Evolutionary conservation across 805 yeast genomes (phyloP), one percentile per base, ranked within the genome.

Genomic region (Saccharomycopsis oosterbeekiorum): DNA sequence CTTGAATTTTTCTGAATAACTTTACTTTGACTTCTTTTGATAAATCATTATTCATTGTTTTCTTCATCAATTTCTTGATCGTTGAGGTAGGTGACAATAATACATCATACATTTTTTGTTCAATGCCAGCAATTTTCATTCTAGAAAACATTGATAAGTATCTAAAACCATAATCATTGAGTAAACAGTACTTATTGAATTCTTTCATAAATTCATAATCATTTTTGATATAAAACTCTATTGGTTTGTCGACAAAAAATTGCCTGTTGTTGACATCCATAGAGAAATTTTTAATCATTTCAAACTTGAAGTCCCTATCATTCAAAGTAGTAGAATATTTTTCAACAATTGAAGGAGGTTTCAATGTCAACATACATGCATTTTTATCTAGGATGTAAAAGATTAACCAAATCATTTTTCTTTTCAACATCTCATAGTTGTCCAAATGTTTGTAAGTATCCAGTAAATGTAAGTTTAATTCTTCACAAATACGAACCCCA

Each of bases 401-500:
- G 15, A 72, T 64, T 76, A 82, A 77, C 82, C 85, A 84, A 24
- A 84, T 59, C 11, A 70, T 64, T 26, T 79, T 68, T 24, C 82
- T 74, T 2, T 69, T 67, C 1, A 69, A 65, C 1, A 71, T 70
- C 53, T 82, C 84, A 4, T 67, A 70, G 0, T 67, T 65, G 0
- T 73, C 43, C 17, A 81, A 62, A 1, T 76, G 74, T 2, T 69
- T 65, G 58, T 76, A 75, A 1, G 78, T 66, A 55, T 82, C 86
- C 3, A 70, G 70, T 59, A 83, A 71, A 65, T 85, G 82, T 6
- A 86, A 71, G 0, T 88, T 88, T 67, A 83, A 66, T 47, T 81
- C 84, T 56, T 78, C 80, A 0, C 86, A 86, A 64, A 76, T 78
- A 63, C 85, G 73, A 4, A 81, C 75, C 5, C 83, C 81, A 1